Percentiles rank a stretch among this genome's conserved stretches.
Evolutionary conservation across 225 moss, liverwort and hornwort genomes (phyloP).

Genomic region (Marchantia paleacea): DNA sequence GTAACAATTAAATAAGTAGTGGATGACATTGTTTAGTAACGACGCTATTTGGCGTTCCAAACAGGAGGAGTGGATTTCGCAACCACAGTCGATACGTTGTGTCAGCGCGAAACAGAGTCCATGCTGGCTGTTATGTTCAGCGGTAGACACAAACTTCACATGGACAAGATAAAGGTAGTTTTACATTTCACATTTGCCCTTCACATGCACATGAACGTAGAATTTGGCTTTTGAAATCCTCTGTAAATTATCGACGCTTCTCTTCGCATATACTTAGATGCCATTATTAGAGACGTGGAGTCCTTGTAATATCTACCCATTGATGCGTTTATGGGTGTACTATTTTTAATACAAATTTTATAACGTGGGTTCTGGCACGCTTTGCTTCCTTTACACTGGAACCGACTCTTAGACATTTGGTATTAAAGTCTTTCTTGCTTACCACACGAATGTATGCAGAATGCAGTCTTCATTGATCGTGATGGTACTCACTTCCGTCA

Average conservation of each 20-base stretch:
- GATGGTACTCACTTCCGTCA: conserved; percentile 97
- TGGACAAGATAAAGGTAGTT: conserved; percentile 73
- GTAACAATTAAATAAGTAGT: not conserved
- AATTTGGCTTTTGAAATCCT: too few relatives aligned
- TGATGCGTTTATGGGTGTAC: too few relatives aligned
- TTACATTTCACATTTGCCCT: not conserved
- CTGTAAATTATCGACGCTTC: too few relatives aligned
- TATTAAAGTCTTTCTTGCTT: not conserved
- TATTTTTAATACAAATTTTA: too few relatives aligned
- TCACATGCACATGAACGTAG: too few relatives aligned
- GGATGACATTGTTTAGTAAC: not conserved
- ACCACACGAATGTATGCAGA: conserved; percentile 24
- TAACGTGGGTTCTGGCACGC: not conserved
- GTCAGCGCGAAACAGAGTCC: conserved; percentile 82
- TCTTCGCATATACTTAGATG: too few relatives aligned
- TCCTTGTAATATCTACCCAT: too few relatives aligned
- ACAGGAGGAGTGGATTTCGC: conserved; percentile 66
- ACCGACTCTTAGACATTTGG: not conserved
- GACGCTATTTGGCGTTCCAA: not conserved
- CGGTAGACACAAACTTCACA: conserved; percentile 87
- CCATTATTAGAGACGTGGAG: too few relatives aligned
- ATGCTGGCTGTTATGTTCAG: conserved; percentile 99
- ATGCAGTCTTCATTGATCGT: conserved; percentile 87
- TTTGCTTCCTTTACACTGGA: not conserved
- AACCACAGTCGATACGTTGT: conserved; percentile 81